Evolutionary conservation across 345 rosid genomes (phyloP).

Genomic region (Punica granatum): DNA sequence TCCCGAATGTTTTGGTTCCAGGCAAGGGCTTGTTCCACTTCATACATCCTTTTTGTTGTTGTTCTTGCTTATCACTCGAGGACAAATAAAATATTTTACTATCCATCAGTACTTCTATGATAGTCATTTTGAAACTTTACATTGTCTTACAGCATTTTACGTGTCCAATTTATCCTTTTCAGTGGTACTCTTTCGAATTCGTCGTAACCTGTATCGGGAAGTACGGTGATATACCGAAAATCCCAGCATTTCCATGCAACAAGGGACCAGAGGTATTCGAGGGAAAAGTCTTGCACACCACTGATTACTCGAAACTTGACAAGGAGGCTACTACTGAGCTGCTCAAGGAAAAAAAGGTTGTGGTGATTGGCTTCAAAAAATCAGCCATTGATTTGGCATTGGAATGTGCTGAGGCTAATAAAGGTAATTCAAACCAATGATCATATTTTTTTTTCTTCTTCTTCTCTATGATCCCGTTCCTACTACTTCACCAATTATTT

Average conservation of each 20-base stretch:
- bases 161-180: conserved; percentile 1
- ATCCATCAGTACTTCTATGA: too few species aligned
- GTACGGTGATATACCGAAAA: conserved; percentile 66
- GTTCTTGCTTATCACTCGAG: too few species aligned
- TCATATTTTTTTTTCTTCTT: too few species aligned
- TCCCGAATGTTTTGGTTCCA: too few species aligned
- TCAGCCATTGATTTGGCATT: conserved; percentile 89
- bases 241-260: conserved; percentile 40
- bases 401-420: conserved; percentile 80
- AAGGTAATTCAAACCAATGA: conserved; percentile 34
- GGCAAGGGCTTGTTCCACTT: too few species aligned
- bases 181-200: conserved; percentile 80
- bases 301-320: conserved; percentile 81
- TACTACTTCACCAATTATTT: too few species aligned
- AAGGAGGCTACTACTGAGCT: conserved; percentile 50
- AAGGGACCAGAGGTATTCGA: conserved; percentile 61
- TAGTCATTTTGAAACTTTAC: too few species aligned
- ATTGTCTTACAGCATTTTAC: too few species aligned
- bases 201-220: conserved; percentile 69
- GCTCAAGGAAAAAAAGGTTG: conserved; percentile 58
- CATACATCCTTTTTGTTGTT: not conserved
- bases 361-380: conserved; percentile 71
- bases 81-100: too few species aligned
- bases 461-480: too few species aligned
- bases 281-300: conserved; percentile 64